phyloP scores from a whole-genome alignment of 202 grass and related monocot genomes.

The Schoenoplectus triqueter region DNA sequence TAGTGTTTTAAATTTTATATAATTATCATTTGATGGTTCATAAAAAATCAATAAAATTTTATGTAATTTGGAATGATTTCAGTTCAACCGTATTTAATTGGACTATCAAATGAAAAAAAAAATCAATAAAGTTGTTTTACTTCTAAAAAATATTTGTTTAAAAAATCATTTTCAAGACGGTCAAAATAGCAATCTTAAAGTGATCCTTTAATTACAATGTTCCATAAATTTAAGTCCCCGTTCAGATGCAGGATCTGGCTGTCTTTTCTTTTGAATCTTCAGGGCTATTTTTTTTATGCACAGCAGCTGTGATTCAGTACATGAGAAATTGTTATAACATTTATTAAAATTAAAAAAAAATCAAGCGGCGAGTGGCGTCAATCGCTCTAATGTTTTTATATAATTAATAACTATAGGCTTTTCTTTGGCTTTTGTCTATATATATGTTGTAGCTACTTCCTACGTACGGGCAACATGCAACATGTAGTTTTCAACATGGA shows the following conservation, averaged over 20 bases:
- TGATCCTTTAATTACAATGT: neutral
- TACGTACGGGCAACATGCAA: neutral
- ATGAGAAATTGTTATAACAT: neutral
- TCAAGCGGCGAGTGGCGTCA: neutral
- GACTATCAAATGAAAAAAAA: too few relatives aligned
- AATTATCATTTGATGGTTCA: too few relatives aligned
- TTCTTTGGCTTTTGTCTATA: conserved; percentile 4
- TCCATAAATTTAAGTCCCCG: neutral
- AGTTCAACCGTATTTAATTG: too few relatives aligned
- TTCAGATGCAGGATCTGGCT: neutral
- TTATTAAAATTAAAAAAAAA: neutral
- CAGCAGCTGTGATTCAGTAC: neutral
- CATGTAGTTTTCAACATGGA: neutral
- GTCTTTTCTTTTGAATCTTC: neutral
- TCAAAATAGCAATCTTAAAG: too few relatives aligned
- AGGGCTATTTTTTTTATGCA: neutral
- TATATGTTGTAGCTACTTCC: neutral
- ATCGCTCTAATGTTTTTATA: neutral
- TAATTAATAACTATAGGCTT: neutral
- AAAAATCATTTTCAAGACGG: too few relatives aligned
- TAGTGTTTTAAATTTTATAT: too few relatives aligned
- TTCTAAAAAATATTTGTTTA: too few relatives aligned
- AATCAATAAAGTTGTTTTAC: too few relatives aligned
- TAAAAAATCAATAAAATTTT: too few relatives aligned
- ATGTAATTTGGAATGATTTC: too few relatives aligned